Evolutionary conservation across 345 rosid species (phyloP).

Genomic region (Lumnitzera littorea): DNA sequence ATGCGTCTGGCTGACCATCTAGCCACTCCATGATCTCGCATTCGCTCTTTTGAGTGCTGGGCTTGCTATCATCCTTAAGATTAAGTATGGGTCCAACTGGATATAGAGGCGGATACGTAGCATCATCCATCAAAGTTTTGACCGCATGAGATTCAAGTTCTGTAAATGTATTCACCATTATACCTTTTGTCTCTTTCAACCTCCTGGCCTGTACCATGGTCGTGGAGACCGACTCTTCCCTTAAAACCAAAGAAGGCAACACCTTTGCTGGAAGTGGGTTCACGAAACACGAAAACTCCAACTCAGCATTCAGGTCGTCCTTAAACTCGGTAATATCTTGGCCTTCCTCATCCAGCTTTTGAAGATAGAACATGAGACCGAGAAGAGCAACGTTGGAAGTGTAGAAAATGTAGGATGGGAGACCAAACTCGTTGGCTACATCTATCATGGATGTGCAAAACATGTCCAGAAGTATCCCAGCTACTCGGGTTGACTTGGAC

Average conservation of each 20-base stretch:
- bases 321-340: constrained; percentile 16
- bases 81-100: constrained; percentile 21
- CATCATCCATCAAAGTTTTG: neutral
- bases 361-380: constrained; percentile 16
- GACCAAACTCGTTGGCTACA: constrained; percentile 16
- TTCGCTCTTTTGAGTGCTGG: neutral
- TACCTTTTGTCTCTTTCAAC: constrained; percentile 12
- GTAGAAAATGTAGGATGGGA: constrained; percentile 22
- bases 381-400: constrained; percentile 20
- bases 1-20: constrained; percentile 27
- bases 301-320: constrained; percentile 11
- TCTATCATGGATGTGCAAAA: constrained; percentile 24
- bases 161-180: constrained; percentile 21
- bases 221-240: constrained; percentile 11
- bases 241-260: constrained; percentile 14
- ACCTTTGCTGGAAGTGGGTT: constrained; percentile 15
- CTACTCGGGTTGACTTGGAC: constrained; percentile 7
- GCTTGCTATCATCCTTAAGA: constrained; percentile 14
- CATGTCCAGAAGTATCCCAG: constrained; percentile 24
- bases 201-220: constrained; percentile 6
- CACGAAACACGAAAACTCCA: constrained; percentile 15
- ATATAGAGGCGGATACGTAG: constrained; percentile 8
- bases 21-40: constrained; percentile 40
- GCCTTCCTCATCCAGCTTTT: constrained; percentile 4
- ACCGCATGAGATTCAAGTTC: constrained; percentile 25